Conservation (phyloP, 2,329 filamentous ascomycete species). For the Rhynchosporium agropyri region DNA sequence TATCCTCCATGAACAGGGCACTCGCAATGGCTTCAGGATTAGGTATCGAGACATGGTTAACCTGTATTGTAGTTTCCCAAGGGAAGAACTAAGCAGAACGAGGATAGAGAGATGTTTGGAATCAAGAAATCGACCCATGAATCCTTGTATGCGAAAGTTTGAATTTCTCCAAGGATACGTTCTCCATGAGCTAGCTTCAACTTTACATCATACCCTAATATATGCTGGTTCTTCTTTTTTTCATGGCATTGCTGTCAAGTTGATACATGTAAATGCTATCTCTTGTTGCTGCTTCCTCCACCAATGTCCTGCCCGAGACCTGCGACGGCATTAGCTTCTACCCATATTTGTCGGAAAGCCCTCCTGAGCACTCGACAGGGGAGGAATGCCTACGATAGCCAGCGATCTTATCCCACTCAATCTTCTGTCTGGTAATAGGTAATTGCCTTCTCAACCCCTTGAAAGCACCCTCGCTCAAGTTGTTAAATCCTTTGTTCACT, state of each 20-base stretch:
- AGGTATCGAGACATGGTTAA: too few species aligned
- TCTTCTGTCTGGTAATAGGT: slow-evolving; percentile 96
- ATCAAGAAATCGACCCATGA: too few species aligned
- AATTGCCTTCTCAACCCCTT: slow-evolving; percentile 90
- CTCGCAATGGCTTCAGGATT: too few species aligned
- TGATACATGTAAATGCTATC: slow-evolving; percentile 43
- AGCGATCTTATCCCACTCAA: slow-evolving; percentile 98
- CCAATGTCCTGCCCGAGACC: slow-evolving; percentile 80
- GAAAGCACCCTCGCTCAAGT: slow-evolving; percentile 90
- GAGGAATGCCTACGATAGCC: slow-evolving; percentile 59
- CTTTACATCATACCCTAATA: neutral
- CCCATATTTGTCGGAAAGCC: too few species aligned
- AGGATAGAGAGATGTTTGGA: too few species aligned
- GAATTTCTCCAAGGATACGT: neutral
- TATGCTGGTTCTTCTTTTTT: neutral
- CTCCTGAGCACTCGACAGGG: too few species aligned
- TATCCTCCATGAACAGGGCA: too few species aligned
- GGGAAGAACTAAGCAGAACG: too few species aligned
- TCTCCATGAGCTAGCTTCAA: neutral
- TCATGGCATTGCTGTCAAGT: slow-evolving; percentile 18
- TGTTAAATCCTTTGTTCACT: slow-evolving; percentile 86
- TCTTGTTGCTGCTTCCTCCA: slow-evolving; percentile 59
- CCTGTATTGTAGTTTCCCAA: too few species aligned
- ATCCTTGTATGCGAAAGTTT: neutral
- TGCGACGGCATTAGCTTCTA: too few species aligned